phyloP scores from a whole-genome alignment of 176 grass and related monocot genomes.

The Tillandsia leiboldiana region DNA sequence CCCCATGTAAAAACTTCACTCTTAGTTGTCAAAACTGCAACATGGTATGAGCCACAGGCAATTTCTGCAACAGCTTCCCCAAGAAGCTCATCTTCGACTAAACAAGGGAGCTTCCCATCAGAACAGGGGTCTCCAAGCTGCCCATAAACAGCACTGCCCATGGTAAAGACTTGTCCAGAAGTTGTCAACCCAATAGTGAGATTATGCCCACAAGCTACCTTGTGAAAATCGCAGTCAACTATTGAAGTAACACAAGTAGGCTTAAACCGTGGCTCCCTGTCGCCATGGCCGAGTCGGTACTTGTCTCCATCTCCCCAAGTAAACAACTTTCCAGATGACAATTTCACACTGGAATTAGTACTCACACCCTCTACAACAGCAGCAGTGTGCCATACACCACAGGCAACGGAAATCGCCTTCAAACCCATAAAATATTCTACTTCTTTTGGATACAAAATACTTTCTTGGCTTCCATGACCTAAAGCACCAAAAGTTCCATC shows the following conservation, averaged over 20 bases:
- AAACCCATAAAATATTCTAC: conserved; percentile 76
- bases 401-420: conserved; percentile 73
- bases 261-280: conserved; percentile 80
- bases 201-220: conserved; percentile 81
- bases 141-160: conserved; percentile 90
- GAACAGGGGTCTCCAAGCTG: conserved; percentile 82
- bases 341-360: conserved; percentile 52
- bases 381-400: conserved; percentile 94
- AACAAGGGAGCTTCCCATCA: conserved; percentile 78
- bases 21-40: conserved; percentile 70
- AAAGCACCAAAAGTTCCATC: conserved; percentile 96
- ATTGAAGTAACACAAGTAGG: conserved; percentile 94
- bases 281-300: conserved; percentile 87
- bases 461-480: conserved; percentile 73
- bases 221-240: conserved; percentile 78
- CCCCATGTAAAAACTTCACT: conserved; percentile 98
- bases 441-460: conserved; percentile 53
- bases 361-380: conserved; percentile 78
- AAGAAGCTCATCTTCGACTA: conserved; percentile 65
- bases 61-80: conserved; percentile 63
- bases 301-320: conserved; percentile 99
- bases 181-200: conserved; percentile 79
- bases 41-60: conserved; percentile 93
- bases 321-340: conserved; percentile 85
- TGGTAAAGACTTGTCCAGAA: conserved; percentile 76